Percentiles rank a stretch among this genome's conserved stretches.
Evolutionary conservation across 2,329 filamentous ascomycete genomes (phyloP).

Genomic region (Aaosphaeria arxii): DNA sequence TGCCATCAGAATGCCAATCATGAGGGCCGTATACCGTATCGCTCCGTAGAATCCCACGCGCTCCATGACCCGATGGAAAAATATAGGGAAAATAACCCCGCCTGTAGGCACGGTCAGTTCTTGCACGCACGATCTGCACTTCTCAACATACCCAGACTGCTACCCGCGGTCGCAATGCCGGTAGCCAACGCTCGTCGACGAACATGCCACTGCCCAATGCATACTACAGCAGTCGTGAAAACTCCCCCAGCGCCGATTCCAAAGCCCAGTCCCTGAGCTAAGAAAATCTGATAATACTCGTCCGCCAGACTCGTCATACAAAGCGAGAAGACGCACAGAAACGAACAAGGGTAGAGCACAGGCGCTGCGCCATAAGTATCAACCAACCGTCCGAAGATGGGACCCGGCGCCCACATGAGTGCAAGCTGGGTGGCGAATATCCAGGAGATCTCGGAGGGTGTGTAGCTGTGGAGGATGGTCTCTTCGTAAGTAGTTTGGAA

Average conservation of each 20-base stretch:
- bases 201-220: constrained; percentile 45
- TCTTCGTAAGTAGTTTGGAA: constrained; percentile 42
- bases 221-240: constrained; percentile 44
- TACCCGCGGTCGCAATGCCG: constrained; percentile 45
- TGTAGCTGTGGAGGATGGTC: constrained; percentile 29
- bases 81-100: constrained; percentile 13
- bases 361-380: constrained; percentile 59
- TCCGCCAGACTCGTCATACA: constrained; percentile 58
- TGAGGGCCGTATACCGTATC: constrained; percentile 7
- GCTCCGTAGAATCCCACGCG: constrained; percentile 8
- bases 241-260: constrained; percentile 46
- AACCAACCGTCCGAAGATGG: constrained; percentile 57
- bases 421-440: constrained; percentile 37
- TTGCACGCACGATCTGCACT: too few species aligned
- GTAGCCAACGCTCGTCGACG: constrained; percentile 44
- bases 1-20: constrained; percentile 4
- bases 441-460: constrained; percentile 37
- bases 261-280: constrained; percentile 50
- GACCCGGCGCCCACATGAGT: constrained; percentile 51
- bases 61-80: constrained; percentile 5
- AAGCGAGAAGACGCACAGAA: constrained; percentile 55
- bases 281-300: constrained; percentile 50
- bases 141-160: constrained; percentile 36
- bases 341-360: constrained; percentile 48
- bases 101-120: background rate